Base-by-base conservation (phyloP, 306 rosid genomes). In the Echinosophora koreensis region DNA sequence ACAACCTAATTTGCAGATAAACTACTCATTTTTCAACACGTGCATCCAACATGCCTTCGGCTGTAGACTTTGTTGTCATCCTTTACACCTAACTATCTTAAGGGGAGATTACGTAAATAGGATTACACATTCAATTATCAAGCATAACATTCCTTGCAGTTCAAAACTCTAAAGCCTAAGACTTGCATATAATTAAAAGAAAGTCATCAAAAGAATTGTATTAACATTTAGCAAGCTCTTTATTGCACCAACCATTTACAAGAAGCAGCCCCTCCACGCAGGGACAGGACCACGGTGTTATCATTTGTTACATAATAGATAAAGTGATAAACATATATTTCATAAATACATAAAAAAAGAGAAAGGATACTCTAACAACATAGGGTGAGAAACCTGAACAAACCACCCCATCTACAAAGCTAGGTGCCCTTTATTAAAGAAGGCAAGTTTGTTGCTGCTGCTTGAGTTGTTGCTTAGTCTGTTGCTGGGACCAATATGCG, bases 401-500 rank as follows among this genome's bases (percentile, higher is more conserved):
- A 37, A 37, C 15, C 77, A 14, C 55, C n/a, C 34, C 71, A 76
- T 71, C 71, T 74, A 54, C 70, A 66, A 57, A 27, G 65, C 37
- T 62, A 59, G 4, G 22, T 80, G 69, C 42, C 12, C 15, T 2
- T 49, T 15, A 16, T 79, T 72, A 84, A 82, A 82, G 79, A 76
- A 86, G 84, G 67, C 87, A 88, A 12, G 87, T 56, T 81, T 89
- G 86, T 2, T 90, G 81, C 27, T 77, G 87, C 17, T 86, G 91
- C 61, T 89, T 88, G 78, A 89, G 89, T 38, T 88, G 97, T 69
- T 90, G 91, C 69, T 87, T 93, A 66, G 91, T 86, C 72, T 90
- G 97, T 56, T 88, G 94, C 27, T 88, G 91, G 82, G 97, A 89
- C 98, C 98, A 93, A 79, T 79, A 89, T 8, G 95, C 88, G 4